phyloP scores from a whole-genome alignment of 1,284 basidiomycete species.

The Melanopsichium pennsylvanicum region DNA sequence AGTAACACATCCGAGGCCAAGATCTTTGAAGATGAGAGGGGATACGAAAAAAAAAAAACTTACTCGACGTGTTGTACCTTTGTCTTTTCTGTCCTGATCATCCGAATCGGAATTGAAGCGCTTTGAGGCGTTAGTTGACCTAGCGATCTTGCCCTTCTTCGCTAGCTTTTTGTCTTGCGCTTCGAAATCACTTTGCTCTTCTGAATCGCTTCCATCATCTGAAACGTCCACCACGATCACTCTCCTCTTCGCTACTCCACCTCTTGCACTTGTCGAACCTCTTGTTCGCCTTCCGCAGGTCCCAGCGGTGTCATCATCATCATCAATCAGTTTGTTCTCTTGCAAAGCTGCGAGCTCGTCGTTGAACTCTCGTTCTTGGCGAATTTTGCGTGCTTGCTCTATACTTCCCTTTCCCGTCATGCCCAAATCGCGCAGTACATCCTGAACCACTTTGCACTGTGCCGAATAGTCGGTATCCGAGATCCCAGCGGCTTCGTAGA shows the following conservation, averaged over 20 bases:
- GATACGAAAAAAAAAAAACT: background rate
- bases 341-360: conserved; percentile 33
- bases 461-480: conserved; percentile 8
- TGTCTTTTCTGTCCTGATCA: conserved; percentile 31
- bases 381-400: conserved; percentile 36
- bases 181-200: conserved; percentile 23
- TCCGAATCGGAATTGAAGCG: conserved; percentile 4
- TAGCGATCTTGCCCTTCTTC: background rate
- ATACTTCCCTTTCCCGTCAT: conserved; percentile 38
- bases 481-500: conserved; percentile 30
- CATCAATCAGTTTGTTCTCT: conserved; percentile 18
- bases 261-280: background rate
- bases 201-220: conserved; percentile 4
- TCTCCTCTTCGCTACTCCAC: too few relatives aligned
- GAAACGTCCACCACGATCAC: too few relatives aligned
- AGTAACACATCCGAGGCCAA: too few relatives aligned
- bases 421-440: conserved; percentile 30
- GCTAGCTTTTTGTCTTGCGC: background rate
- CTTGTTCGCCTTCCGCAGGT: conserved; percentile 4
- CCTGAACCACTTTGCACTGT: conserved; percentile 31
- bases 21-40: too few relatives aligned
- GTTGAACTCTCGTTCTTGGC: conserved; percentile 32
- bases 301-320: too few relatives aligned
- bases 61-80: conserved; percentile 23
- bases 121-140: background rate